Evolutionary conservation across 345 rosid species (phyloP).

Genomic region (Turritis glabra): DNA sequence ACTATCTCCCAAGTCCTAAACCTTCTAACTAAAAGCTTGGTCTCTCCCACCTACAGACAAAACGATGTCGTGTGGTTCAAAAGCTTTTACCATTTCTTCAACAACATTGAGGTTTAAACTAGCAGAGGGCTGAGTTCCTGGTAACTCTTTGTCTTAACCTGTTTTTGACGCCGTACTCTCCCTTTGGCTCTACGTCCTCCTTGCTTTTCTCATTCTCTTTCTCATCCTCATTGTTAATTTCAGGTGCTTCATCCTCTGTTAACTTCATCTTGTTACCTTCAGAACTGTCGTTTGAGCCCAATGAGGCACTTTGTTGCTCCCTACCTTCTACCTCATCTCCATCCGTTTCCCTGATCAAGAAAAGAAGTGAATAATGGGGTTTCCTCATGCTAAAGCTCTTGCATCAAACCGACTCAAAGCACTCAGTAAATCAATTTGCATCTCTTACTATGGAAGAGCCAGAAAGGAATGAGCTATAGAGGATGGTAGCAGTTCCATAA

Average conservation of each 20-base stretch:
- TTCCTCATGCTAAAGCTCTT: constrained; percentile 1
- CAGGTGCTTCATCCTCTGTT: constrained; percentile 40
- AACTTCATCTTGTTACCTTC: constrained; percentile 38
- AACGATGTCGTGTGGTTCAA: neutral
- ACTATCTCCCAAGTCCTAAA: neutral
- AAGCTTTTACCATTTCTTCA: constrained; percentile 34
- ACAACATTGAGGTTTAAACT: constrained; percentile 44
- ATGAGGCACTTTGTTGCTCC: constrained; percentile 29
- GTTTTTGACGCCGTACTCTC: constrained; percentile 43
- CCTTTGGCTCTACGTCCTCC: constrained; percentile 34
- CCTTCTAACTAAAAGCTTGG: constrained; percentile 16
- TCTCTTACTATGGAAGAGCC: neutral
- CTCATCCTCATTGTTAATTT: neutral
- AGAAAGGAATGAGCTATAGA: neutral
- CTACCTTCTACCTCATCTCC: constrained; percentile 34
- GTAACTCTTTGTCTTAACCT: constrained; percentile 61
- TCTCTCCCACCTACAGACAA: neutral
- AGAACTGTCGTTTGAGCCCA: constrained; percentile 27
- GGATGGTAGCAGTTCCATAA: neutral
- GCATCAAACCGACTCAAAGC: neutral
- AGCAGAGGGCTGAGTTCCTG: constrained; percentile 53
- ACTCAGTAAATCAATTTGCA: neutral
- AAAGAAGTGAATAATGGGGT: neutral
- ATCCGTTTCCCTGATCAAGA: constrained; percentile 43
- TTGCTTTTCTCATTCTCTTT: constrained; percentile 35